Evolutionary conservation across 257 asterid genomes (phyloP), one percentile per base, ranked within the genome.

Genomic region (Ilex aquifolium): DNA sequence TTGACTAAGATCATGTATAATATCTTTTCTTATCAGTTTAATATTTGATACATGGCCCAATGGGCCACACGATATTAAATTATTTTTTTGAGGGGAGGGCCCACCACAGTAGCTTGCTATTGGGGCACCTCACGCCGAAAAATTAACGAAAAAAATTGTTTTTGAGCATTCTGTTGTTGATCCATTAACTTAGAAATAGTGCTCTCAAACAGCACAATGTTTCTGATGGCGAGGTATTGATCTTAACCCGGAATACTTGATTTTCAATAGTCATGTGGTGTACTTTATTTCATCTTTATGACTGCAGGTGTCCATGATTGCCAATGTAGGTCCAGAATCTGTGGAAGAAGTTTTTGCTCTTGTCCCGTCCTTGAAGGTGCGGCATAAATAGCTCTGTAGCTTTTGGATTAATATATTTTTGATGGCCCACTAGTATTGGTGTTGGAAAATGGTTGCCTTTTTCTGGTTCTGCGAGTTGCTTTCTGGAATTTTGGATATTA

Each of bases 261-360:
- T 69, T 70, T 60, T 48, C 16, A 56, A 57, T 30, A 62, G 40
- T 16, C 46, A 46, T 63, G 65, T 17, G 56, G 51, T 52, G 59
- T 53, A 30, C 64, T 72, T 72, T 69, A 66, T 50, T 57, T 49
- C 30, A n/a, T 70, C 61, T 64, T 42, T 59, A 31, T 69, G 62
- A 17, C 52, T 61, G 55, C 87, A 93, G 97, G 82, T 90, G 48
- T 90, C 96, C 85, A 63, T 82, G 79, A 81, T 93, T 71, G 87
- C 83, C 72, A 93, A 90, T 76, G 46, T 87, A 32, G 69, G 72
- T 71, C 82, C 87, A 7, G 97, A 87, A 66, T 74, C 95, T n/a
- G 87, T 65, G 29, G 96, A 93, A 51, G 99, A 93, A 85, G 88
- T 87, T 60, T 85, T 83, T 76, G 94, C 88, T 57, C 90, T 85